Conservation (phyloP, 139 green algal genomes). For the Chlamydomonas incerta region DNA sequence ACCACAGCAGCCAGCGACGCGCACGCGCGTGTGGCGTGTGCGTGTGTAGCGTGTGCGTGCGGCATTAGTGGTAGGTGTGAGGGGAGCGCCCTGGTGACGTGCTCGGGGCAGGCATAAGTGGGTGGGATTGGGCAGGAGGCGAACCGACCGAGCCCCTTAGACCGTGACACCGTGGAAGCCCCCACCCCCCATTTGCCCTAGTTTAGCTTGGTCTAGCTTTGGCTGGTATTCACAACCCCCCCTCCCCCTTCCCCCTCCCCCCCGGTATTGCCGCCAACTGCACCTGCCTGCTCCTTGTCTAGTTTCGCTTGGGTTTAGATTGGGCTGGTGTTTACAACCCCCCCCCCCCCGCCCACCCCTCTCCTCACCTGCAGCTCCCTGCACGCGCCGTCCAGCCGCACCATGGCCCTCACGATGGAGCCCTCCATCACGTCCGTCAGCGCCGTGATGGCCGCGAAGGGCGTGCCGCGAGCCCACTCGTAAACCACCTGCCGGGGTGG, state of each 20-base stretch:
- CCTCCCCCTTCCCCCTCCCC: too few relatives aligned
- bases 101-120: not conserved
- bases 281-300: too few relatives aligned
- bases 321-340: not conserved
- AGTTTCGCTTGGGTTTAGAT: too few relatives aligned
- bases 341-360: not conserved
- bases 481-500: conserved; percentile 88
- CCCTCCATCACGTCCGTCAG: conserved; percentile 95
- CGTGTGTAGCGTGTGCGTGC: too few relatives aligned
- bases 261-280: too few relatives aligned
- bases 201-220: too few relatives aligned
- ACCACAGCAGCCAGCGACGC: too few relatives aligned
- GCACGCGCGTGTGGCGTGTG: too few relatives aligned
- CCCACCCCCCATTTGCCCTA: not conserved
- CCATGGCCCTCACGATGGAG: conserved; percentile 90
- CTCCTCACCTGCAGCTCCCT: conserved; percentile 49
- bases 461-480: conserved; percentile 92
- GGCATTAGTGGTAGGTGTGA: too few relatives aligned
- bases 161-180: not conserved
- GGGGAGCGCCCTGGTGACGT: not conserved
- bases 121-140: not conserved
- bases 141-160: not conserved
- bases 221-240: too few relatives aligned
- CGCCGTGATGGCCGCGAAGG: conserved; percentile 90
- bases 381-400: conserved; percentile 80